phyloP scores from a whole-genome alignment of 1,284 basidiomycete genomes.

The Lignosus rhinocerotis region DNA sequence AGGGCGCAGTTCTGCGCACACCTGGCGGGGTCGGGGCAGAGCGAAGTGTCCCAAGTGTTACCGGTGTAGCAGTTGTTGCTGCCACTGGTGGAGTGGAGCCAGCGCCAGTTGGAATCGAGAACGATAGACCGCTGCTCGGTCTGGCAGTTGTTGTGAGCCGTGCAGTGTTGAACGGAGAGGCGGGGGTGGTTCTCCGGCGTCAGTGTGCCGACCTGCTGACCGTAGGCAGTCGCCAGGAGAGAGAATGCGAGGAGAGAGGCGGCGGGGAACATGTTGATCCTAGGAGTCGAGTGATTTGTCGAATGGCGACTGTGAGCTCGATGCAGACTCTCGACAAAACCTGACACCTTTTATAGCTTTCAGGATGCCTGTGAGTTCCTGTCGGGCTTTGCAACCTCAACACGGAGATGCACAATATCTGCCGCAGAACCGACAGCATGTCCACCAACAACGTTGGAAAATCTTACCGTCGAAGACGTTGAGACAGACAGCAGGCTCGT shows the following conservation, averaged over 20 bases:
- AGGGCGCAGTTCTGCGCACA: conserved; percentile 54
- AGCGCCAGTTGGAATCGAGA: conserved; percentile 42
- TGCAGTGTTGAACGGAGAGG: conserved; percentile 33
- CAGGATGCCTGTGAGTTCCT: background rate
- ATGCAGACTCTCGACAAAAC: conserved; percentile 8
- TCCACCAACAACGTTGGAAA: conserved; percentile 5
- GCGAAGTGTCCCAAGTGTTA: conserved; percentile 36
- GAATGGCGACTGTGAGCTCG: conserved; percentile 19
- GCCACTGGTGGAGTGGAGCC: conserved; percentile 35
- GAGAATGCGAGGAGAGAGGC: conserved; percentile 30
- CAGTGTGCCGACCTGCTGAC: conserved; percentile 37
- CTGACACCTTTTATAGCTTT: conserved; percentile 13
- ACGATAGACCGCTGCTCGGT: conserved; percentile 30
- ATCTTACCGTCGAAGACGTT: conserved; percentile 14
- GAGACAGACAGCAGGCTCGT: background rate
- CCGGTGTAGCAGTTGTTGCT: conserved; percentile 41
- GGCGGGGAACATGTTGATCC: conserved; percentile 29
- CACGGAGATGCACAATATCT: background rate
- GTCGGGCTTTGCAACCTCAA: background rate
- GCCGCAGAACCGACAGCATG: conserved; percentile 1
- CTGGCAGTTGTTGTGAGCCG: conserved; percentile 17
- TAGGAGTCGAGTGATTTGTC: conserved; percentile 14
- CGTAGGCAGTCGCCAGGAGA: conserved; percentile 29
- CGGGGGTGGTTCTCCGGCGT: conserved; percentile 38
- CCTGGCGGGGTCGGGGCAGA: conserved; percentile 38